A percentile compares a stretch with the other conserved stretches of the same genome.
These are phyloP conservation scores for Schizophyllum commune DNA, from an alignment of 1,284 basidiomycete genomes.

Conservation along the genomic window DNA sequence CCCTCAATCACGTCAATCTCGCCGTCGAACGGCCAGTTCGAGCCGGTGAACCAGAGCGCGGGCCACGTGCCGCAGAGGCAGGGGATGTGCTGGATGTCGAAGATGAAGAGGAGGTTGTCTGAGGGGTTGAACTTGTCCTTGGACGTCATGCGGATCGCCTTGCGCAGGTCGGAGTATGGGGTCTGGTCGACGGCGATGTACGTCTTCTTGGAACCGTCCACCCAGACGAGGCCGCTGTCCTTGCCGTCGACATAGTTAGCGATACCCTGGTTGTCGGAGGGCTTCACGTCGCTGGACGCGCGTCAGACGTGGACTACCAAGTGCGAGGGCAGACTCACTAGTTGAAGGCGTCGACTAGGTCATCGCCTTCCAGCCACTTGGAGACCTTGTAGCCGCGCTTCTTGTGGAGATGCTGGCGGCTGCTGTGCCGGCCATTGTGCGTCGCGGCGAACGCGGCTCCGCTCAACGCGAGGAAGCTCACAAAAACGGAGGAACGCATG, in stretches of 20 bases:
- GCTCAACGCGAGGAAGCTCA: neutral
- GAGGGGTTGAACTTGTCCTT: conserved; percentile 40
- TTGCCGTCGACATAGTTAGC: conserved; percentile 32
- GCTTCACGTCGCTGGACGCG: conserved; percentile 25
- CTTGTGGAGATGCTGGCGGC: neutral
- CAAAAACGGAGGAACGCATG: neutral
- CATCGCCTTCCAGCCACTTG: conserved; percentile 9
- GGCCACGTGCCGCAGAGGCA: conserved; percentile 49
- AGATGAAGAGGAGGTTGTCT: conserved; percentile 39
- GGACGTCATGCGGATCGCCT: conserved; percentile 44
- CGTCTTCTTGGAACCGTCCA: conserved; percentile 39
- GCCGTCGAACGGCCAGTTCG: conserved; percentile 5
- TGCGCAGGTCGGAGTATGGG: conserved; percentile 19
- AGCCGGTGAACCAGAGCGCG: conserved; percentile 5
- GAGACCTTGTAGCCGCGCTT: conserved; percentile 10
- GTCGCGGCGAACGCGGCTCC: neutral
- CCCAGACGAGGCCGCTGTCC: conserved; percentile 25
- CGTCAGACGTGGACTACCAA: neutral
- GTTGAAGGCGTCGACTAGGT: conserved; percentile 13
- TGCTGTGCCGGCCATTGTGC: neutral
- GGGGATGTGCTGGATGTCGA: conserved; percentile 57
- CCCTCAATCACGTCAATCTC: conserved; percentile 12
- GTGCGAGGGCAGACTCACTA: conserved; percentile 5
- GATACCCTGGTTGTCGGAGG: conserved; percentile 54
- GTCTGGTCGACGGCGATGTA: conserved; percentile 39